Base-by-base conservation (phyloP, 2,329 filamentous ascomycete species). In the Domatiomyces catenatus region DNA sequence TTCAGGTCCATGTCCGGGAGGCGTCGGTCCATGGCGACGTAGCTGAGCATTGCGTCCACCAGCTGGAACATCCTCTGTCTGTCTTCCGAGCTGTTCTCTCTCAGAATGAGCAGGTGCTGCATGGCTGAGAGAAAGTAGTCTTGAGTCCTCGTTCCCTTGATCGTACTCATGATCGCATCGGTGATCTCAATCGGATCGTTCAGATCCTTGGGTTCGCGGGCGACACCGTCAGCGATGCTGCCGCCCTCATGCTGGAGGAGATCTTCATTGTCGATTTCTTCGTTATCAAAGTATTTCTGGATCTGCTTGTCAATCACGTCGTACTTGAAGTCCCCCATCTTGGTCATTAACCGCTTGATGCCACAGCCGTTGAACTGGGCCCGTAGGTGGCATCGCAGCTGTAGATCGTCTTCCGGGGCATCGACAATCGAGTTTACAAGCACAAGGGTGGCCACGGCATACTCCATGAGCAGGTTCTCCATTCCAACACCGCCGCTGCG, bases 401-500 rank as follows among this genome's bases (percentile, higher is more conserved):
- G 86, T 58, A 98, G 72, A 63, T 98, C 92, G 60, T 80, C 78
- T 63, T 93, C 85, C 0, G 89, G 84, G 2, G 88, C 86, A 67
- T 96, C 92, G 54, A 98, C 81, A 60, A 96, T 78, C 83, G 93
- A 94, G 70, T 96, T 98, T 73, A 96, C 80, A 62, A 98, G 75
- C 64, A 96, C 88, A 62, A 98, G 77, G 1, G 89, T 94, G 32
- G 90, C 86, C 47, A 96, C 86, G 42, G 89, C 90, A 64, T 98
- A 98, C 75, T 98, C 92, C 92, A 98, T 96, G 49, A 98, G 76
- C 62, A 95, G 74, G 67, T 96, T 96, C 75, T 98, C 92, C 83
- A 96, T 94, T 65, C 92, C 92, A 62, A 95, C 93, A 57, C 92
- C 92, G 57, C 92, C 92, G 61, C 86, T 94, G 59, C 92, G 84